These are phyloP conservation scores for Pseudevernia furfuracea DNA, from an alignment of 495 filamentous ascomycete genomes.

Conservation along the genomic window DNA sequence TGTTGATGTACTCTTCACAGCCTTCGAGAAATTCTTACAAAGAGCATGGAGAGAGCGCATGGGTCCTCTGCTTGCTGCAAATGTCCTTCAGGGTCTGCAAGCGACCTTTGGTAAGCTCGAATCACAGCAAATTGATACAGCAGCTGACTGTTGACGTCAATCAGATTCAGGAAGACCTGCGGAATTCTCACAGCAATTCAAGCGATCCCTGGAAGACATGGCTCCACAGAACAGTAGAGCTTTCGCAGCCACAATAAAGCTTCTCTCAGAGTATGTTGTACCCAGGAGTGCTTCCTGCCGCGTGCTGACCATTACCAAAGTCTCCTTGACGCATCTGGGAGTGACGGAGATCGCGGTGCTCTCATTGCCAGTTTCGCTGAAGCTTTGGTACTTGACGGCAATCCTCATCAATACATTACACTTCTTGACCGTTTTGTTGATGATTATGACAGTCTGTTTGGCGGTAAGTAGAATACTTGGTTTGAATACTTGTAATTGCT, in stretches of 20 bases:
- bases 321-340: constrained; percentile 86
- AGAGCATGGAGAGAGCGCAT: constrained; percentile 85
- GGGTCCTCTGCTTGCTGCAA: constrained; percentile 64
- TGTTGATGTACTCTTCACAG: constrained; percentile 83
- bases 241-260: constrained; percentile 72
- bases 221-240: constrained; percentile 88
- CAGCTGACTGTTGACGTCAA: constrained; percentile 15
- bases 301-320: not conserved
- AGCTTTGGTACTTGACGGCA: constrained; percentile 67
- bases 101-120: constrained; percentile 48
- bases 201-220: constrained; percentile 65
- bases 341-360: constrained; percentile 86
- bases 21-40: constrained; percentile 88
- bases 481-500: not conserved
- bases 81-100: constrained; percentile 61
- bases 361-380: constrained; percentile 88
- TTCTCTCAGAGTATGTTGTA: constrained; percentile 56
- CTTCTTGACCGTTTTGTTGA: constrained; percentile 88
- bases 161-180: constrained; percentile 18
- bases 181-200: constrained; percentile 84
- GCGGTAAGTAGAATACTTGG: constrained; percentile 30
- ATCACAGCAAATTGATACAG: not conserved
- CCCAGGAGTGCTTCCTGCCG: not conserved
- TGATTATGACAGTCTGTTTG: constrained; percentile 82
- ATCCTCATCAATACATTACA: constrained; percentile 77